phyloP scores from a whole-genome alignment of 371 early-diverging fungal species.

The Zychaea mexicana region DNA sequence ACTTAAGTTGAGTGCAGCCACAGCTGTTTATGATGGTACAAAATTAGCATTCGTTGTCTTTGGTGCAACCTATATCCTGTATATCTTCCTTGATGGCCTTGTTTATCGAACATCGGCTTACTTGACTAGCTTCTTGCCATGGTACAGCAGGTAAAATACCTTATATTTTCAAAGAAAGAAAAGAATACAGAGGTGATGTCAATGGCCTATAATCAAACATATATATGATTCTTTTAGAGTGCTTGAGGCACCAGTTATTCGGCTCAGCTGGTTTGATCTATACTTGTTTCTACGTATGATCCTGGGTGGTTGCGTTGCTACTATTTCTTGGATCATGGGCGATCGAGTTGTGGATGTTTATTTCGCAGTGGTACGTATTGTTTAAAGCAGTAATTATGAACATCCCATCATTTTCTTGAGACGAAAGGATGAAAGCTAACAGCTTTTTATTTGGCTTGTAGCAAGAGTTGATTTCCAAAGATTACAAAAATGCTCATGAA shows the following conservation, averaged over 20 bases:
- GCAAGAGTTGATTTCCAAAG: conserved; percentile 27
- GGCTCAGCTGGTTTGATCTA: conserved; percentile 47
- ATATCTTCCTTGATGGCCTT: conserved; percentile 26
- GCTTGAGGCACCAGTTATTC: conserved; percentile 41
- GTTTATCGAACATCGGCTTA: conserved; percentile 33
- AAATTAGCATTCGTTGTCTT: conserved; percentile 23
- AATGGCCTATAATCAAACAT: no score
- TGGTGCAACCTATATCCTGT: conserved; percentile 20
- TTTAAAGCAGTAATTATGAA: no score
- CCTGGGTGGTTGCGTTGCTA: conserved; percentile 36
- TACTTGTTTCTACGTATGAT: conserved; percentile 42
- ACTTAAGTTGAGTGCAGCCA: conserved; percentile 29
- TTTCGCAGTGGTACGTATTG: conserved; percentile 25
- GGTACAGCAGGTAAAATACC: conserved; percentile 1
- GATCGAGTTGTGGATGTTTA: conserved; percentile 49
- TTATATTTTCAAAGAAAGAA: conserved; percentile 9
- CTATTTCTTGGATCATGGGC: conserved; percentile 36
- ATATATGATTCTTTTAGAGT: no score
- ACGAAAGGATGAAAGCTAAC: background rate
- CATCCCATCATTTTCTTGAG: no score
- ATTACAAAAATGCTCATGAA: conserved; percentile 32
- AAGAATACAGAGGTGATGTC: conserved; percentile 1
- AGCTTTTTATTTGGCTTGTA: conserved; percentile 12
- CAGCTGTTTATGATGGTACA: conserved; percentile 15
- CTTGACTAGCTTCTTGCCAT: background rate